Evolutionary conservation across 2,329 filamentous ascomycete species (phyloP).

Genomic region (Neopestalotiopsis sp.): DNA sequence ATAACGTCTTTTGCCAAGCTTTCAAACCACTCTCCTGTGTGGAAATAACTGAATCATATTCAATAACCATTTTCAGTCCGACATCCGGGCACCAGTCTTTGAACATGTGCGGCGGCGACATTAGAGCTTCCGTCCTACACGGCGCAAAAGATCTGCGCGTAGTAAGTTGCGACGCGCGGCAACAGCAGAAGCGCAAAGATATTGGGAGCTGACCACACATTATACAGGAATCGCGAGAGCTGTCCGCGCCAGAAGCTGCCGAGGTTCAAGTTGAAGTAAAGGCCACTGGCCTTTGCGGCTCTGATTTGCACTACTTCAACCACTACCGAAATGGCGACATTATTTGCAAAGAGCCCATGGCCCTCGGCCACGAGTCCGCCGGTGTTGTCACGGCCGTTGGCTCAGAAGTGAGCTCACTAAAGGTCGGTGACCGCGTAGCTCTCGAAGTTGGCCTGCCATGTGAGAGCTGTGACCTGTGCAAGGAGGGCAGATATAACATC

Average conservation of each 20-base stretch:
- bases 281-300: conserved; percentile 70
- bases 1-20: not conserved
- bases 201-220: not conserved
- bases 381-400: conserved; percentile 68
- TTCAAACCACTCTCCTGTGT: not conserved
- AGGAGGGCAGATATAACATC: conserved; percentile 65
- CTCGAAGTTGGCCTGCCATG: conserved; percentile 63
- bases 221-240: conserved; percentile 56
- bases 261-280: conserved; percentile 67
- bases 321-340: conserved; percentile 69
- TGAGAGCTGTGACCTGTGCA: conserved; percentile 54
- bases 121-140: conserved; percentile 60
- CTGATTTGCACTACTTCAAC: conserved; percentile 68
- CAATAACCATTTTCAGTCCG: not conserved
- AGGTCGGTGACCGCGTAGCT: conserved; percentile 72
- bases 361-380: conserved; percentile 70
- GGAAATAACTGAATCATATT: no score
- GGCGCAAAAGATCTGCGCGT: conserved; percentile 55
- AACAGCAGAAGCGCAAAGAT: not conserved
- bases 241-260: conserved; percentile 56
- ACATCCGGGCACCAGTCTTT: not conserved
- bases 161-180: conserved; percentile 38
- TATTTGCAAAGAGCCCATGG: conserved; percentile 54
- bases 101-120: conserved; percentile 30
- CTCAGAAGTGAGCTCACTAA: conserved; percentile 57